These are phyloP conservation scores for Suillus cothurnatus DNA, from an alignment of 768 basidiomycete species.

Conservation along the genomic window DNA sequence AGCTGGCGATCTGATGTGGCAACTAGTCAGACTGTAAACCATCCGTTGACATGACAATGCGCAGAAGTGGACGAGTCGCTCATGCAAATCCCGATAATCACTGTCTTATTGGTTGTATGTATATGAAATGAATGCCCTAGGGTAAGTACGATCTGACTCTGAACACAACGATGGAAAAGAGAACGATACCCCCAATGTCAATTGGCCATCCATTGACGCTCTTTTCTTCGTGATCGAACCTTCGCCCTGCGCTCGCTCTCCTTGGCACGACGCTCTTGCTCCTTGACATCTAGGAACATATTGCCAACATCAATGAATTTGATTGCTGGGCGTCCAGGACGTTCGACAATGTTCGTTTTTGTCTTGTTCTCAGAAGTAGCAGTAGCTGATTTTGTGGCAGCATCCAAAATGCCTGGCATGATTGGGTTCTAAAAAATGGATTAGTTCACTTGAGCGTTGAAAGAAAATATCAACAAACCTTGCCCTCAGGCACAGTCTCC, in stretches of 20 bases:
- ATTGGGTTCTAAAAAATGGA: conserved; percentile 54
- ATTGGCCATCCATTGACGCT: conserved; percentile 7
- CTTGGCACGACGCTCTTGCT: conserved; percentile 50
- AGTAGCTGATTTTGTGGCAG: conserved; percentile 44
- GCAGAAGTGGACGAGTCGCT: too few relatives aligned
- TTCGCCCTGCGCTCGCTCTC: conserved; percentile 50
- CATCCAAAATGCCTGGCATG: conserved; percentile 56
- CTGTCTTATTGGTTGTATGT: not conserved
- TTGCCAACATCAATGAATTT: conserved; percentile 77
- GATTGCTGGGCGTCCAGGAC: conserved; percentile 53
- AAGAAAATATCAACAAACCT: conserved; percentile 43
- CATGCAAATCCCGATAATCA: not conserved
- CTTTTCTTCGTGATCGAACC: conserved; percentile 32
- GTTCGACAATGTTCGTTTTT: conserved; percentile 39
- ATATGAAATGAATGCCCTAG: not conserved
- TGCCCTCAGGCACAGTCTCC: conserved; percentile 74
- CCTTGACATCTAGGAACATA: conserved; percentile 63
- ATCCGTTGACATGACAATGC: not conserved
- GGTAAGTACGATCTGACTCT: not conserved
- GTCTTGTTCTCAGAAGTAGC: conserved; percentile 40
- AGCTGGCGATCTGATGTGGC: not conserved
- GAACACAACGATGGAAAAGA: not conserved
- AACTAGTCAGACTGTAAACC: not conserved
- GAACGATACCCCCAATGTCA: not conserved
- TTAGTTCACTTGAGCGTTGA: not conserved